A percentile compares a stretch with the other conserved stretches of the same genome.
Conservation (phyloP, 441 rosid species). For the Populus tomentosa region DNA sequence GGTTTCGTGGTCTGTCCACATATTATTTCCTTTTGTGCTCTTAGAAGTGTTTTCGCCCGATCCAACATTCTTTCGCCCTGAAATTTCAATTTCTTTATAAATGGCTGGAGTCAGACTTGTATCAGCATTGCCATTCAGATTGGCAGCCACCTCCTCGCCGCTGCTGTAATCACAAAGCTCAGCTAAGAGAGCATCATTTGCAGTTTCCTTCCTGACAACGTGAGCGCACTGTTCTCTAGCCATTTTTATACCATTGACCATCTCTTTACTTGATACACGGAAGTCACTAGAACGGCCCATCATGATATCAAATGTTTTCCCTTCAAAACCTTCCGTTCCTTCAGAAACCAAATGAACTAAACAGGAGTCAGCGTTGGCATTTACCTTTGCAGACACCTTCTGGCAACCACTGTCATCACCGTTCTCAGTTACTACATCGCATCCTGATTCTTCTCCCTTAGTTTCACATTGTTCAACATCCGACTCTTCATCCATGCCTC, state of each 20-base stretch:
- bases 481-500: conserved; percentile 5
- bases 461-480: conserved; percentile 9
- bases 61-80: background rate
- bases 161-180: conserved; percentile 5
- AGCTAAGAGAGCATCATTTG: background rate
- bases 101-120: conserved; percentile 1
- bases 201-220: conserved; percentile 4
- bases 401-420: background rate
- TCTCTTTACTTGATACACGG: background rate
- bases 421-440: background rate
- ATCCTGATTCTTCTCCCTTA: background rate
- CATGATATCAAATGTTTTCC: background rate
- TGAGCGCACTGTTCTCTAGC: background rate
- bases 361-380: background rate
- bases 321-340: background rate
- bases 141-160: conserved; percentile 8
- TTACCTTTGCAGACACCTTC: background rate
- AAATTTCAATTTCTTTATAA: conserved; percentile 1
- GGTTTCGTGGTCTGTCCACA: background rate
- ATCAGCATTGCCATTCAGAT: conserved; percentile 2
- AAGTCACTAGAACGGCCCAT: background rate
- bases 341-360: background rate
- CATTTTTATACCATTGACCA: background rate
- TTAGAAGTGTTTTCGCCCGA: background rate
- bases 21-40: background rate